Conservation (phyloP, 2,329 filamentous ascomycete genomes). For the Fusarium decemcellulare region DNA sequence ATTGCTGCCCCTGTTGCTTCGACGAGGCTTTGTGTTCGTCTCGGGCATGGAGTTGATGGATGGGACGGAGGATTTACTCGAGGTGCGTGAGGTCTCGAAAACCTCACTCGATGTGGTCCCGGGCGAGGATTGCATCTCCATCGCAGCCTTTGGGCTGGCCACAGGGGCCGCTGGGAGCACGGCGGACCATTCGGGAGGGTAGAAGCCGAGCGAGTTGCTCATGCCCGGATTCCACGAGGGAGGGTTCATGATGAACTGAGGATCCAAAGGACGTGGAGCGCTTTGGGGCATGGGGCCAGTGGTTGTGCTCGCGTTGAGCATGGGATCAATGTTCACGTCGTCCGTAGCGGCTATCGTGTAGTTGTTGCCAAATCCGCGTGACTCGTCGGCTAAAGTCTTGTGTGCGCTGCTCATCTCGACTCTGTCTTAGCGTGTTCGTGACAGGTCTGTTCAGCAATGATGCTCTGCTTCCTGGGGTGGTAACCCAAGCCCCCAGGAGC, state of each 20-base stretch:
- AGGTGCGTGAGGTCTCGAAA: slow-evolving; percentile 27
- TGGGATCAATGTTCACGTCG: slow-evolving; percentile 35
- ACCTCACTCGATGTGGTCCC: slow-evolving; percentile 10
- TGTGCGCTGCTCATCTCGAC: slow-evolving; percentile 26
- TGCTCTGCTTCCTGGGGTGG: neutral
- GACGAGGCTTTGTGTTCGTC: neutral
- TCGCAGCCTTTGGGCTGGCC: slow-evolving; percentile 16
- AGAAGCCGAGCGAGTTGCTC: slow-evolving; percentile 2
- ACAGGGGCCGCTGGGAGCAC: slow-evolving; percentile 6
- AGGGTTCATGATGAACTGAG: slow-evolving; percentile 12
- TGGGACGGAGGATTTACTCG: slow-evolving; percentile 38
- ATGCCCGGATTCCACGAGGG: slow-evolving; percentile 23
- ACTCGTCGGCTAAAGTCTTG: neutral
- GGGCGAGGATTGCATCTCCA: slow-evolving; percentile 25
- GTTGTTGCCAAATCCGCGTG: neutral
- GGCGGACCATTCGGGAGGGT: neutral
- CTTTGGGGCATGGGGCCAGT: neutral
- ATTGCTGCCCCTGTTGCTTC: slow-evolving; percentile 4
- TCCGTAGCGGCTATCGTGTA: neutral
- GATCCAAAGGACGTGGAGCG: slow-evolving; percentile 3
- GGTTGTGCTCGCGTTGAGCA: slow-evolving; percentile 22
- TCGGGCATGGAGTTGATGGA: slow-evolving; percentile 14
- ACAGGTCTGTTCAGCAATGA: neutral
- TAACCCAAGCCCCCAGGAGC: neutral
- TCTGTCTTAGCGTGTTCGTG: neutral